phyloP scores from a whole-genome alignment of 1,139 yeast species.

The Hyphopichia fennica region DNA sequence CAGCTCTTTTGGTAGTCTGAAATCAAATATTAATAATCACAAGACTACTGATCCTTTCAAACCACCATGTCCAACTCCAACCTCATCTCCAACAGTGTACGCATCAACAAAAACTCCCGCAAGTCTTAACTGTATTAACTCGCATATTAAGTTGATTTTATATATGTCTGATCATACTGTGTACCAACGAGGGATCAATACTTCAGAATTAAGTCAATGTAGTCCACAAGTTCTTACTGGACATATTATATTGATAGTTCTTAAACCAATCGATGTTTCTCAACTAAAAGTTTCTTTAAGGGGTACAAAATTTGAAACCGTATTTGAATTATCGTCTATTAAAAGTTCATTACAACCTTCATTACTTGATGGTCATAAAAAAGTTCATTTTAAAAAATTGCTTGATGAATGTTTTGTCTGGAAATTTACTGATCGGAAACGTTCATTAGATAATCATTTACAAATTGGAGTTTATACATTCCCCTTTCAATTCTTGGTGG shows the following conservation, averaged over 20 bases:
- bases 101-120: background rate
- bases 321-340: constrained; percentile 3
- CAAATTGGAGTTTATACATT: constrained; percentile 14
- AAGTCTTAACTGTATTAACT: background rate
- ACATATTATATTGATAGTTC: constrained; percentile 6
- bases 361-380: constrained; percentile 5
- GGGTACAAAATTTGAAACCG: constrained; percentile 10
- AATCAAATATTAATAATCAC: no score
- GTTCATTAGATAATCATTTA: constrained; percentile 2
- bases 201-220: constrained; percentile 6
- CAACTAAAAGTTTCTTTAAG: constrained; percentile 7
- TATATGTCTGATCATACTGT: constrained; percentile 4
- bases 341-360: background rate
- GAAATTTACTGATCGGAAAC: constrained; percentile 4
- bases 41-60: background rate
- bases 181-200: constrained; percentile 10
- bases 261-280: constrained; percentile 6
- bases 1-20: no score
- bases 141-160: constrained; percentile 2
- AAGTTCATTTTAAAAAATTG: constrained; percentile 3
- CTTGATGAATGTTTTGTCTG: constrained; percentile 12
- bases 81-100: background rate
- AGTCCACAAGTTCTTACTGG: constrained; percentile 10
- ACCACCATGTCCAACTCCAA: background rate
- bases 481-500: constrained; percentile 14